Percentiles rank a stretch among this genome's conserved stretches.
These are phyloP conservation scores for Fusarium sp. DNA, from an alignment of 2,329 filamentous ascomycete genomes.

Conservation along the genomic window DNA sequence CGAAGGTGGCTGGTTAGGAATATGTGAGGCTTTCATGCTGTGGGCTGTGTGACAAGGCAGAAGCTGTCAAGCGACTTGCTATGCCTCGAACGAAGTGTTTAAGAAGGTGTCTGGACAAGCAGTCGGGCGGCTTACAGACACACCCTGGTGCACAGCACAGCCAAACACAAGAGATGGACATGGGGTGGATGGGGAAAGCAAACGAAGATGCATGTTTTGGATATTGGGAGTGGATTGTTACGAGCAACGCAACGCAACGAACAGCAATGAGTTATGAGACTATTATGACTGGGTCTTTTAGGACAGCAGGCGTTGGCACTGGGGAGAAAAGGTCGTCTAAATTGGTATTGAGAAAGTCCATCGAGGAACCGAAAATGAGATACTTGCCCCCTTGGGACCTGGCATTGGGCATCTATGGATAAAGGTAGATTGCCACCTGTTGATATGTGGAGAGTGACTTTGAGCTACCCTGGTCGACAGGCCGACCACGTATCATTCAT, in stretches of 20 bases:
- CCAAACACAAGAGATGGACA: not conserved
- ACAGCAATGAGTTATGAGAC: not conserved
- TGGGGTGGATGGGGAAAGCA: not conserved
- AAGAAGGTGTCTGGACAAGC: too few species aligned
- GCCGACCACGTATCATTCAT: not conserved
- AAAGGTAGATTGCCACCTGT: not conserved
- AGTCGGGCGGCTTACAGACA: too few species aligned
- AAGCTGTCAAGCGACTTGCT: not conserved
- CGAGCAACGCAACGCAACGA: slow-evolving; percentile 1
- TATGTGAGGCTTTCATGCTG: not conserved
- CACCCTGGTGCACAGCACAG: too few species aligned
- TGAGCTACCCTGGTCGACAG: not conserved
- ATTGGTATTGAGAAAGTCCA: not conserved
- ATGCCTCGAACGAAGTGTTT: too few species aligned
- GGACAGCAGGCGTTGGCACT: not conserved
- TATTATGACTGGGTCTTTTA: not conserved
- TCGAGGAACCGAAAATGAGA: not conserved
- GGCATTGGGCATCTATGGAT: not conserved
- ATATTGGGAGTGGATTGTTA: not conserved
- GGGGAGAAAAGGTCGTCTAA: not conserved
- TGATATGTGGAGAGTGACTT: not conserved
- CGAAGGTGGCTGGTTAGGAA: not conserved
- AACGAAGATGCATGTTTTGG: too few species aligned
- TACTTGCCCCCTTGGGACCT: not conserved
- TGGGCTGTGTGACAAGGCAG: not conserved